Evolutionary conservation across 2,329 filamentous ascomycete genomes (phyloP), one percentile per base, ranked within the genome.

Genomic region (Xylariales sp.): DNA sequence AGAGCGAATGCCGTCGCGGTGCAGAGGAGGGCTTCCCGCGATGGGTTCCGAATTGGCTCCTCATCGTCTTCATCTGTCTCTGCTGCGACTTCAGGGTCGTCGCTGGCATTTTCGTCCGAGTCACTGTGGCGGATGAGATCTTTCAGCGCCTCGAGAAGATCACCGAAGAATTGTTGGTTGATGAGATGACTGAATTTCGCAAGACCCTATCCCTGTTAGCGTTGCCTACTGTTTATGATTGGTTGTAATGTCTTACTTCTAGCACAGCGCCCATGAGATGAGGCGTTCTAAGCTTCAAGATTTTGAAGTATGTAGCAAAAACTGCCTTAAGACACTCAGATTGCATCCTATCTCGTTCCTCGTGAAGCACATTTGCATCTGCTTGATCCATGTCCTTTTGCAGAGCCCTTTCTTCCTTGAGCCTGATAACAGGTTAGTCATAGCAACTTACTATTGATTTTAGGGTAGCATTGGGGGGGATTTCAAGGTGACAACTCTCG

Each of bases 151-250:
- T 98, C 96, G 10, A 99, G 87, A 36, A 99, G 86, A 77, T 99
- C 96, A 34, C 95, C 96, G 75, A 99, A 99, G 84, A 99, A 98
- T 78, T 99, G 93, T 77, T 99, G 94, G 82, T 99, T 99, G 85
- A 99, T 99, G 67, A 99, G 86, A 78, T 97, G 96, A 3, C 94
- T 91, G 78, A 97, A 99, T 77, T 94, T 94, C 58, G 95, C 94
- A 28, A 99, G 83, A 34, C 96, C 96, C 82, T 70, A 18, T 49
- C 23, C 32, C 12, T 98, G 87, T 71, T 59, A 69, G 52, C 36
- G 10, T 7, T 58, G 36, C 18, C 10, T 30, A 12, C 18, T 8
- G 30, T 41, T n/a, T 16, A 5, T 14, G 18, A 8, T 41, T 58
- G 7, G 12, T 0, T 32, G 1, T 43, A 23, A 10, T 48, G 59